Evolutionary conservation across 2,329 filamentous ascomycete species (phyloP).

Genomic region (Cryphonectria radicalis): DNA sequence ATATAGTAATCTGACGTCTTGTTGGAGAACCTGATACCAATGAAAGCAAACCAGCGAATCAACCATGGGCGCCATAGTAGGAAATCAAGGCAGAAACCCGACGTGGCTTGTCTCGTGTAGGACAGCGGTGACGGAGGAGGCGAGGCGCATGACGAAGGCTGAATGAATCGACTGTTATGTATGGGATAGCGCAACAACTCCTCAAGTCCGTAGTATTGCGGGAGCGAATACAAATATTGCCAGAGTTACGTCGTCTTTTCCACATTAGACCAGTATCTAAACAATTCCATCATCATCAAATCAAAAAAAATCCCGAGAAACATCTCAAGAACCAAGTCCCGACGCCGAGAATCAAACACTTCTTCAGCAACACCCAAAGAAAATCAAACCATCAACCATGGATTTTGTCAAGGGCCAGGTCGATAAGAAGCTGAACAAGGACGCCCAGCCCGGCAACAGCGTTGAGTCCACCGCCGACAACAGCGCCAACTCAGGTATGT

Average conservation of each 20-base stretch:
- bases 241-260: background rate
- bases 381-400: conserved; percentile 11
- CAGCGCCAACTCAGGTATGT: conserved; percentile 30
- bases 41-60: background rate
- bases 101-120: background rate
- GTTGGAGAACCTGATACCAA: background rate
- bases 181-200: background rate
- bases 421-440: conserved; percentile 29
- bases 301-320: background rate
- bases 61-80: background rate
- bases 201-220: background rate
- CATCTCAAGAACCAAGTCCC: background rate
- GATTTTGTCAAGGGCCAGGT: conserved; percentile 25
- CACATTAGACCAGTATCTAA: background rate
- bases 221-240: conserved; percentile 5
- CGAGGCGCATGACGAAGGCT: conserved; percentile 6
- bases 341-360: background rate
- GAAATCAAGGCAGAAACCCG: background rate
- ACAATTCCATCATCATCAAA: background rate
- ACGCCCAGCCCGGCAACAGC: conserved; percentile 31
- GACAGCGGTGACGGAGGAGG: background rate
- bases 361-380: background rate
- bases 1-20: conserved; percentile 20
- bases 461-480: conserved; percentile 31
- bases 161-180: background rate